These are phyloP conservation scores for Rubia yunnanensis DNA, from an alignment of 257 asterid species.

Conservation along the genomic window DNA sequence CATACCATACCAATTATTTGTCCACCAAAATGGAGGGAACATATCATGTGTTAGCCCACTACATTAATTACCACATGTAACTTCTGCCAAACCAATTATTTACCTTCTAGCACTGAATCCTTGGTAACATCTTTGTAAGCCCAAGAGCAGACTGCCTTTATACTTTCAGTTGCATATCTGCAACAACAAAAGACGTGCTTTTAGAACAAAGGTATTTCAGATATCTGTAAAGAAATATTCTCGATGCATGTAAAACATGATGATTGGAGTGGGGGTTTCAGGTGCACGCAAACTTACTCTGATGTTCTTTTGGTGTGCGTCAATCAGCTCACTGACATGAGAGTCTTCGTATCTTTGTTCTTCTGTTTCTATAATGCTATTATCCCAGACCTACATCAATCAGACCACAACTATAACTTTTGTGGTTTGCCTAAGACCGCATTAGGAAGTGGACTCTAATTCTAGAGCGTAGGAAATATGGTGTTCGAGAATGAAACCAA, in stretches of 20 bases:
- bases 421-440: too few relatives aligned
- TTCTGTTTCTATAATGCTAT: constrained; percentile 57
- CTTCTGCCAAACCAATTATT: too few relatives aligned
- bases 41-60: too few relatives aligned
- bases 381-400: constrained; percentile 60
- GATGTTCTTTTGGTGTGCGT: constrained; percentile 51
- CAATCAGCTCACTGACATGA: constrained; percentile 34
- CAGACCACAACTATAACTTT: too few relatives aligned
- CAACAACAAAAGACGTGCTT: constrained; percentile 6
- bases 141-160: constrained; percentile 75
- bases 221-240: background rate
- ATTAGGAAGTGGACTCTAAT: background rate
- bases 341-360: constrained; percentile 50
- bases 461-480: too few relatives aligned
- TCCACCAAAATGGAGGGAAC: too few relatives aligned
- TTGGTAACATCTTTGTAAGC: constrained; percentile 66
- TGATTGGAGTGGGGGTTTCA: too few relatives aligned
- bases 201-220: background rate
- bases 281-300: constrained; percentile 29
- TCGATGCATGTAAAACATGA: too few relatives aligned
- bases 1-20: too few relatives aligned
- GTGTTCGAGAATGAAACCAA: background rate
- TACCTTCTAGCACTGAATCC: constrained; percentile 63
- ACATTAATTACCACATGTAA: too few relatives aligned
- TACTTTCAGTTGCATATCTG: constrained; percentile 79